A percentile compares a stretch with the other conserved stretches of the same genome.
These are phyloP conservation scores for Acarospora socialis DNA, from an alignment of 2,329 filamentous ascomycete species.

Conservation along the genomic window DNA sequence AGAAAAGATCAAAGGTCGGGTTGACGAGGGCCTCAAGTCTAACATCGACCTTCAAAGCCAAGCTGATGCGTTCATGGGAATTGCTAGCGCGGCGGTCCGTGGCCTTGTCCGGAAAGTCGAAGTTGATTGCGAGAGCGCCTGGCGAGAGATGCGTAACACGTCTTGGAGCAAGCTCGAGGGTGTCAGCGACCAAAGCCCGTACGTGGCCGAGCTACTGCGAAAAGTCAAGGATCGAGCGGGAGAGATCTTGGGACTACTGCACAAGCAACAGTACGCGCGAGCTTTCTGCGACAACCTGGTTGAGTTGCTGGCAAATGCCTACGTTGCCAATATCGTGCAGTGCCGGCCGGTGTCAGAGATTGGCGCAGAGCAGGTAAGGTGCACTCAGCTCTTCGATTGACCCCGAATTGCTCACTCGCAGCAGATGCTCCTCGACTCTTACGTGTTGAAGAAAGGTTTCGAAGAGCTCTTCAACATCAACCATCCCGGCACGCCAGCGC, in stretches of 20 bases:
- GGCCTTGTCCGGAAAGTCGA: constrained; percentile 75
- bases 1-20: constrained; percentile 81
- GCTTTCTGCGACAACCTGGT: constrained; percentile 96
- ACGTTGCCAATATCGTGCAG: constrained; percentile 71
- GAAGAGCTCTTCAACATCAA: constrained; percentile 52
- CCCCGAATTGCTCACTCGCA: not conserved
- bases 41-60: constrained; percentile 83
- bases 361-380: constrained; percentile 69
- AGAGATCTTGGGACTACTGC: constrained; percentile 62
- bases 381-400: not conserved
- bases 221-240: constrained; percentile 56
- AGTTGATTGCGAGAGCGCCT: constrained; percentile 65
- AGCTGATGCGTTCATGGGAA: constrained; percentile 87
- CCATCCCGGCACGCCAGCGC: constrained; percentile 43
- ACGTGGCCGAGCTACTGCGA: constrained; percentile 67
- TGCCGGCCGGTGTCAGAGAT: constrained; percentile 86
- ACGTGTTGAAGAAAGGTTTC: constrained; percentile 70
- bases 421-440: constrained; percentile 90
- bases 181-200: constrained; percentile 86
- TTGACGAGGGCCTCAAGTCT: constrained; percentile 61
- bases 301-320: constrained; percentile 66
- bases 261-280: constrained; percentile 85
- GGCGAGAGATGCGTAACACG: constrained; percentile 95
- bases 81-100: constrained; percentile 76
- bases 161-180: constrained; percentile 89